Conservation (phyloP, 331 rosid species). For the Phaseolus coccineus region DNA sequence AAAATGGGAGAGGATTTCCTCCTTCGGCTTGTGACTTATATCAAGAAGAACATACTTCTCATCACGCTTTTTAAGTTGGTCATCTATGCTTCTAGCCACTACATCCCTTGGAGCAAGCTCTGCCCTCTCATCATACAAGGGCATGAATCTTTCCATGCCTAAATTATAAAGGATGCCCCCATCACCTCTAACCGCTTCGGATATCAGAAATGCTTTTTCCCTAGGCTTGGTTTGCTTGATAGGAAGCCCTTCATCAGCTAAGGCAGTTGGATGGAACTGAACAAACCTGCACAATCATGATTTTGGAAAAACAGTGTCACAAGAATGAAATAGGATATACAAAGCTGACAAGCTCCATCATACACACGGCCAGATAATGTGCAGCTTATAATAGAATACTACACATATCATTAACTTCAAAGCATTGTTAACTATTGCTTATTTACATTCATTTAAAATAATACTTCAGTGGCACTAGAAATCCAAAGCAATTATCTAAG, state of each 20-base stretch:
- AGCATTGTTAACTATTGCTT: not conserved
- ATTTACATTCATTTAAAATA: not conserved
- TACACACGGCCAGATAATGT: not conserved
- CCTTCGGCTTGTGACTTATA: constrained; percentile 86
- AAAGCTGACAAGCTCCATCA: not conserved
- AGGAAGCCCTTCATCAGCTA: constrained; percentile 97
- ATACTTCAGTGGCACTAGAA: not conserved
- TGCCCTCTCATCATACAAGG: constrained; percentile 83
- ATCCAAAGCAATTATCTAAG: not conserved
- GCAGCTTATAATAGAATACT: constrained; percentile 21
- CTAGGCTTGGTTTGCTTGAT: constrained; percentile 58
- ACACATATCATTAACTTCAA: constrained; percentile 9
- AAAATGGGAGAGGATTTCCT: constrained; percentile 71
- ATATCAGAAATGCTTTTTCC: constrained; percentile 85
- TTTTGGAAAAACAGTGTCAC: not conserved
- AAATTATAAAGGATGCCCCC: constrained; percentile 89
- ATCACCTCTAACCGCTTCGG: constrained; percentile 93
- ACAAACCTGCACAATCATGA: constrained; percentile 70
- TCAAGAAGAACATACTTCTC: constrained; percentile 89
- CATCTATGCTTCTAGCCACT: constrained; percentile 96
- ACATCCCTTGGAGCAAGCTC: constrained; percentile 99
- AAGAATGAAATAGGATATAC: constrained; percentile 23
- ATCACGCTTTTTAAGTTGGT: constrained; percentile 82
- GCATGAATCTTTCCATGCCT: constrained; percentile 95
- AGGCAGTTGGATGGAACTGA: constrained; percentile 96